Percentiles rank a stretch among this genome's conserved stretches.
Evolutionary conservation across 2,329 filamentous ascomycete species (phyloP).

Genomic region (Cryphonectria carpinicola): DNA sequence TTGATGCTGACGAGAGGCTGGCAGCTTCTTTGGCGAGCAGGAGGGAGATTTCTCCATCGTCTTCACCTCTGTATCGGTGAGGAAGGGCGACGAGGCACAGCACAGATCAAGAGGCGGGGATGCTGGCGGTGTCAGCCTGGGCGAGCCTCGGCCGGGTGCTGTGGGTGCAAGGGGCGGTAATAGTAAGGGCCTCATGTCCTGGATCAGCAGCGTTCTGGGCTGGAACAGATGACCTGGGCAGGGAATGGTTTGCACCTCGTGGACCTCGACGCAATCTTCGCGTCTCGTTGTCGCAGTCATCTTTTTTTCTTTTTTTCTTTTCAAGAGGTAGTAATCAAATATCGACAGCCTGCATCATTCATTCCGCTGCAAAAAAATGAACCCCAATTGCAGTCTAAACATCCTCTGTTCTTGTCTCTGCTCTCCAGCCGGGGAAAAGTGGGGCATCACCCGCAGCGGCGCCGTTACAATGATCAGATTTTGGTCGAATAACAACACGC

Average conservation of each 20-base stretch:
- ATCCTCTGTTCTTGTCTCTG: background rate
- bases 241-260: background rate
- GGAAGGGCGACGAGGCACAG: slow-evolving; percentile 1
- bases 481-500: background rate
- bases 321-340: no score
- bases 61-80: slow-evolving; percentile 54
- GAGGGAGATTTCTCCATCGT: slow-evolving; percentile 68
- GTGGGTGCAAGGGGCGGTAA: background rate
- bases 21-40: slow-evolving; percentile 76
- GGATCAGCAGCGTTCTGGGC: slow-evolving; percentile 18
- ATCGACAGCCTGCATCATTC: background rate
- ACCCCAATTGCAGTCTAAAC: background rate
- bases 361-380: background rate
- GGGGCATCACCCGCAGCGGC: background rate
- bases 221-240: slow-evolving; percentile 16
- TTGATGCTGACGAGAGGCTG: slow-evolving; percentile 31
- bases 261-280: background rate
- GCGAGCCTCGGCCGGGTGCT: background rate
- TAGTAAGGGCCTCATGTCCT: slow-evolving; percentile 6
- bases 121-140: background rate
- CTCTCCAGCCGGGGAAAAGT: background rate
- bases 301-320: no score
- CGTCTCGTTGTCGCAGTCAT: background rate
- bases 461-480: background rate
- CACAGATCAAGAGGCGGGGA: background rate